Base-by-base conservation (phyloP, 768 basidiomycete genomes). In the Tricholoma matsutake region DNA sequence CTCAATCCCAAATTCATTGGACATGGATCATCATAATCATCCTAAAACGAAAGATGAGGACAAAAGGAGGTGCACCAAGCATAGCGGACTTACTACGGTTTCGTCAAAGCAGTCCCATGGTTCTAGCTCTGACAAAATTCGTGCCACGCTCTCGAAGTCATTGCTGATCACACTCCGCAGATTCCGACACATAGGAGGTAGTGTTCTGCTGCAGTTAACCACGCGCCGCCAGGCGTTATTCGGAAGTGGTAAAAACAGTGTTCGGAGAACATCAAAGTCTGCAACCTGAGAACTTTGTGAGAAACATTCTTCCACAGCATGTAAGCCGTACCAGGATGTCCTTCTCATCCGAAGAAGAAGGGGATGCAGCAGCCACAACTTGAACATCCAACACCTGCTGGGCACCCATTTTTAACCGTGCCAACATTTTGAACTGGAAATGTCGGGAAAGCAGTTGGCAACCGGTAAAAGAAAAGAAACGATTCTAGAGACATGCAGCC, bases 101-200 rank as follows among this genome's bases (percentile, higher is more conserved):
- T 68, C 63, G 16, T 58, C 14, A 28, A 56, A 43, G 28, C 6
- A 18, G 6, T 64, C 58, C 39, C 73, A 56, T 45, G 61, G 67
- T 57, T 78, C 83, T 47, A 82, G 66, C 20, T 79, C 78, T 22
- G 74, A 75, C 53, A 83, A 69, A 9, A 83, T 59, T 58, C 73
- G 73, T 11, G 78, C 72, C n/a, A 82, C 73, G 60, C 71, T 71
- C 37, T 81, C 72, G 16, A 82, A 59, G 55, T 83, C 81, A 37
- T 76, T 63, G 54, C 67, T 64, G 4, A 81, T 58, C 25, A 75
- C 72, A 37, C 62, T 71, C 47, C 73, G 73, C 25, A 83, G 34
- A 52, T 67, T 68, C 34, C 62, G 67, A 67, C 72, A 82, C 20
- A 76, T 63, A 8, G 79, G 77, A 6, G 64, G 55, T 34, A 78